Conservation (phyloP, 257 asterid species). For the Henckelia pumila region DNA sequence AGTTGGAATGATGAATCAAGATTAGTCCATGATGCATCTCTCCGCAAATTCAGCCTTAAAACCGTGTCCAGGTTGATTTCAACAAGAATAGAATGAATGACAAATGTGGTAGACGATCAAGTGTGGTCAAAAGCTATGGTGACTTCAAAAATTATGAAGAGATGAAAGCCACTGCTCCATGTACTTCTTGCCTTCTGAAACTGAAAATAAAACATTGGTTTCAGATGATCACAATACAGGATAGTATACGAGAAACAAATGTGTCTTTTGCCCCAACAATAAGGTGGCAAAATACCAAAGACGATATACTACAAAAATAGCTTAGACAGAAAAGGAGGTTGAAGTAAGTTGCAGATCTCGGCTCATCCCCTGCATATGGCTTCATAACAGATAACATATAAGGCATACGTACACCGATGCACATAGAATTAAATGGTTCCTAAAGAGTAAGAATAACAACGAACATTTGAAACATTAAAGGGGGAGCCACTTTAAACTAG, state of each 20-base stretch:
- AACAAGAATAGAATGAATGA: slow-evolving; percentile 3
- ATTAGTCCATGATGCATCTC: neutral
- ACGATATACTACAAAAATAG: neutral
- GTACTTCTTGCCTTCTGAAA: slow-evolving; percentile 63
- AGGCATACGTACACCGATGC: neutral
- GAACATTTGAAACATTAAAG: neutral
- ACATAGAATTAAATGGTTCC: neutral
- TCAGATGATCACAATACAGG: neutral
- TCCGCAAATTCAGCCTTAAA: slow-evolving; percentile 15
- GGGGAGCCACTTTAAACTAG: neutral
- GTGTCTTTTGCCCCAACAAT: neutral
- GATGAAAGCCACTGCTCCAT: slow-evolving; percentile 85
- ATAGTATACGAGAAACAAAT: neutral
- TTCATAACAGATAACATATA: neutral
- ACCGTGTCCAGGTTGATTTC: slow-evolving; percentile 18
- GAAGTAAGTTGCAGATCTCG: neutral
- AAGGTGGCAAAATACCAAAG: neutral
- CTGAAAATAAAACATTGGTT: slow-evolving; percentile 11
- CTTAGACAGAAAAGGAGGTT: neutral
- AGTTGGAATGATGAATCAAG: neutral
- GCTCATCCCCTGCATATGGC: neutral
- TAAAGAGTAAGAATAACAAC: neutral
- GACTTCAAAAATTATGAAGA: slow-evolving; percentile 67
- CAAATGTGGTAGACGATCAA: slow-evolving; percentile 19
- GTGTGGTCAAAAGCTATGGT: slow-evolving; percentile 14